A percentile compares a stretch with the other conserved stretches of the same genome.
These are phyloP conservation scores for Kazachstania kunashirensis DNA, from an alignment of 805 yeast genomes.

Conservation along the genomic window DNA sequence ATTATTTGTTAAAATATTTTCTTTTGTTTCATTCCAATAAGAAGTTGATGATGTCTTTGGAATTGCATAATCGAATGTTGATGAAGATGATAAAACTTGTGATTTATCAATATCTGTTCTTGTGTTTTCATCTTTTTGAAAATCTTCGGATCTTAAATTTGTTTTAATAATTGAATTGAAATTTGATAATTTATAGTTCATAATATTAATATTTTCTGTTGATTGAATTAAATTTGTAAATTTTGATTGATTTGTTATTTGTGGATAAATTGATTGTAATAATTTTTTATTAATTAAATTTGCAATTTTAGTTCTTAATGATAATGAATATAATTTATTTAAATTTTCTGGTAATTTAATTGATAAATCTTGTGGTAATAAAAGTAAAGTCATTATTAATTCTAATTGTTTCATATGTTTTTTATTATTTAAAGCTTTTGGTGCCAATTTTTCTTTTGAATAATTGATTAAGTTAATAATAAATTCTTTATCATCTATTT, in stretches of 20 bases:
- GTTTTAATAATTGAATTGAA: conserved; percentile 1
- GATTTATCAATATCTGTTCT: too few relatives aligned
- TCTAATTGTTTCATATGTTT: conserved; percentile 65
- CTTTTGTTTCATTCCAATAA: background rate
- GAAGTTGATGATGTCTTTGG: background rate
- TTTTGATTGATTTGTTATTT: conserved; percentile 10
- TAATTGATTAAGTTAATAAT: conserved; percentile 46
- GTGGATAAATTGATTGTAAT: conserved; percentile 18
- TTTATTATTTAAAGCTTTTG: conserved; percentile 48
- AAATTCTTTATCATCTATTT: conserved; percentile 36
- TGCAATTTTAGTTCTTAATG: conserved; percentile 57
- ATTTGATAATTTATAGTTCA: background rate
- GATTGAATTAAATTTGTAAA: conserved; percentile 11
- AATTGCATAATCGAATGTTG: too few relatives aligned
- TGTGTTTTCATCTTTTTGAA: background rate
- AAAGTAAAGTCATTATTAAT: conserved; percentile 70
- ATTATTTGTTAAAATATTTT: background rate
- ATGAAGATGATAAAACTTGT: too few relatives aligned
- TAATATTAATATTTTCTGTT: background rate
- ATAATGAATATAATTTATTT: conserved; percentile 45
- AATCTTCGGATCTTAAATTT: background rate
- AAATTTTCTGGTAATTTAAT: conserved; percentile 45
- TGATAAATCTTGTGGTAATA: conserved; percentile 32
- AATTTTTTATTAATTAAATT: conserved; percentile 52
- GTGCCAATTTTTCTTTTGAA: conserved; percentile 52